Evolutionary conservation across 2,329 filamentous ascomycete genomes (phyloP).

Genomic region (Pyrenochaeta sp.): DNA sequence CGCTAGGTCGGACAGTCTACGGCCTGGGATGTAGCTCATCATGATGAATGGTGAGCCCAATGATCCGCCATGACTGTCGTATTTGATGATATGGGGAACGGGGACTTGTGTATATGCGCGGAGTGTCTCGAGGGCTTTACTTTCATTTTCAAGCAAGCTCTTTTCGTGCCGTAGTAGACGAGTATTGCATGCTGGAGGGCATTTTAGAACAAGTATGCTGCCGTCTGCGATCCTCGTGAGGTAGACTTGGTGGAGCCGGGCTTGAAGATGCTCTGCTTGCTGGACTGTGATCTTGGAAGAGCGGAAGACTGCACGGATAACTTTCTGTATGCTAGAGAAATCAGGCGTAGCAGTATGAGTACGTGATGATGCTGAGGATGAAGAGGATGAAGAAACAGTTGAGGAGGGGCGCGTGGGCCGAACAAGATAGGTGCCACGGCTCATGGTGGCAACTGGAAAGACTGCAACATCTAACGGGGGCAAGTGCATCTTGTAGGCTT

Average conservation of each 20-base stretch:
- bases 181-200: conserved; percentile 48
- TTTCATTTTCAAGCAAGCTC: conserved; percentile 51
- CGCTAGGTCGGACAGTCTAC: conserved; percentile 41
- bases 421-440: conserved; percentile 38
- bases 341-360: conserved; percentile 33
- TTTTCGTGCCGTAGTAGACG: conserved; percentile 56
- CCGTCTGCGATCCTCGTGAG: conserved; percentile 52
- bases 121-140: conserved; percentile 49
- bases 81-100: conserved; percentile 52
- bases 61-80: conserved; percentile 39
- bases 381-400: conserved; percentile 35
- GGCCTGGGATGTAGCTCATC: conserved; percentile 44
- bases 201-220: conserved; percentile 53
- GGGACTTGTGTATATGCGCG: conserved; percentile 47
- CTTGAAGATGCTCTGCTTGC: conserved; percentile 46
- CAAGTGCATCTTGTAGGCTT: conserved; percentile 47
- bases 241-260: conserved; percentile 52
- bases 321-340: conserved; percentile 46
- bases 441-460: conserved; percentile 47
- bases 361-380: conserved; percentile 36
- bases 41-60: conserved; percentile 47
- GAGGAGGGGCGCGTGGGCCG: conserved; percentile 34
- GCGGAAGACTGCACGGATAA: conserved; percentile 42
- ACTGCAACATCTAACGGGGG: conserved; percentile 46
- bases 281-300: conserved; percentile 44